Percentiles rank a stretch among this genome's conserved stretches.
phyloP scores from a whole-genome alignment of 2,329 filamentous ascomycete genomes.

The Colletotrichum lindemuthianum region DNA sequence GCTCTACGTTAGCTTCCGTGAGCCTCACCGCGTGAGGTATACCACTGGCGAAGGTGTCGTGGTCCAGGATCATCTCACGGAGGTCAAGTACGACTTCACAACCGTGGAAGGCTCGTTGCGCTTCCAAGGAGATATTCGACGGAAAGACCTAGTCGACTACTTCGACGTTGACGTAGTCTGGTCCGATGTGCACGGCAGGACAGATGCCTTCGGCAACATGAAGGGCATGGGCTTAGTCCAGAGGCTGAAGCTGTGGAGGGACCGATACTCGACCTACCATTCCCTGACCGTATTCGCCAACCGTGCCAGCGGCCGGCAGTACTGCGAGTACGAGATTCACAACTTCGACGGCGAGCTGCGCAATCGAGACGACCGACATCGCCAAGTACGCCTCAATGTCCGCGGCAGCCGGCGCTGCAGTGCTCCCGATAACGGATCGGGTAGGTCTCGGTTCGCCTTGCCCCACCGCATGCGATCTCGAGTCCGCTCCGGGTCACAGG shows the following conservation, averaged over 20 bases:
- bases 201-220: constrained; percentile 60
- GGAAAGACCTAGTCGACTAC: constrained; percentile 59
- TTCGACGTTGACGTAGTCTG: constrained; percentile 64
- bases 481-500: constrained; percentile 45
- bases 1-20: constrained; percentile 58
- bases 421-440: constrained; percentile 48
- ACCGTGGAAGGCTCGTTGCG: constrained; percentile 57
- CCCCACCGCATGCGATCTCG: constrained; percentile 54
- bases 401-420: constrained; percentile 53
- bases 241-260: constrained; percentile 62
- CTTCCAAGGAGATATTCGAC: constrained; percentile 60
- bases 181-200: constrained; percentile 60
- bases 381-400: constrained; percentile 55
- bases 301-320: constrained; percentile 52
- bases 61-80: constrained; percentile 58
- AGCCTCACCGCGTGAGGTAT: constrained; percentile 60
- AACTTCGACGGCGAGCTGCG: constrained; percentile 58
- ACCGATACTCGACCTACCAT: constrained; percentile 58
- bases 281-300: constrained; percentile 60
- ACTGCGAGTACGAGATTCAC: constrained; percentile 59
- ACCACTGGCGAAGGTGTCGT: constrained; percentile 57
- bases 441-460: constrained; percentile 53
- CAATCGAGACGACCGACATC: constrained; percentile 57
- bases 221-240: constrained; percentile 62
- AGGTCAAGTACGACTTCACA: constrained; percentile 62